A percentile compares a stretch with the other conserved stretches of the same genome.
Conservation (phyloP, 2,329 filamentous ascomycete species). For the Aspergillus glaucus region DNA sequence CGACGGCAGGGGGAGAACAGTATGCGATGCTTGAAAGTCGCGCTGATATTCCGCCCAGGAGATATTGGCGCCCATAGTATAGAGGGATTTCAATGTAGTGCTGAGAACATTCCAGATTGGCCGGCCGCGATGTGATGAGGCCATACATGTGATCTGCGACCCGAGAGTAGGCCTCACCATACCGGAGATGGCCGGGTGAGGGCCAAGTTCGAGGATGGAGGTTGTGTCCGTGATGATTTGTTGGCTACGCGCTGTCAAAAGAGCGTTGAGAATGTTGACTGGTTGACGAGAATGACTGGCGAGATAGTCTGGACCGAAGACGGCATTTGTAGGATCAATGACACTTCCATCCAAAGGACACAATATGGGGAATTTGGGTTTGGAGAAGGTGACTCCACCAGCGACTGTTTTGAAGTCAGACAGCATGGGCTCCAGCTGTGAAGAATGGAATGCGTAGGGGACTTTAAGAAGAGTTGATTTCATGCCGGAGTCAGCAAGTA, state of each 20-base stretch:
- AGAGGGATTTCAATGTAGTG: constrained; percentile 28
- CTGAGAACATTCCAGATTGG: constrained; percentile 39
- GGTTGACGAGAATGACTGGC: constrained; percentile 38
- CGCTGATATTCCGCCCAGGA: constrained; percentile 41
- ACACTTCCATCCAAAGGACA: constrained; percentile 41
- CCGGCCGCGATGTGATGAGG: constrained; percentile 38
- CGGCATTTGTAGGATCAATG: constrained; percentile 28
- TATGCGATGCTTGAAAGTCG: constrained; percentile 27
- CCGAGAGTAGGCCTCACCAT: constrained; percentile 52
- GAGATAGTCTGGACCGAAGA: constrained; percentile 36
- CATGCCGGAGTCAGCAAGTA: constrained; percentile 28
- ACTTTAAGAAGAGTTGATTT: constrained; percentile 39
- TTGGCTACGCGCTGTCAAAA: constrained; percentile 32
- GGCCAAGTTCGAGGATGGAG: constrained; percentile 61
- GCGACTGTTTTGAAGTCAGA: constrained; percentile 33
- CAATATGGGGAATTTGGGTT: constrained; percentile 39
- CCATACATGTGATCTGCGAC: constrained; percentile 47
- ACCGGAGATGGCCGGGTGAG: constrained; percentile 41
- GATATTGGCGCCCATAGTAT: constrained; percentile 32
- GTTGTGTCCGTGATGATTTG: constrained; percentile 60
- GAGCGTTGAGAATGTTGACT: constrained; percentile 41
- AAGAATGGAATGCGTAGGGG: constrained; percentile 43
- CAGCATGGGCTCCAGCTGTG: constrained; percentile 42
- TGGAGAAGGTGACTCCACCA: constrained; percentile 32
- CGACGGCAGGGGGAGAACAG: constrained; percentile 29